Base-by-base conservation (phyloP, 2,329 filamentous ascomycete genomes). In the Rachicladosporium sp. region DNA sequence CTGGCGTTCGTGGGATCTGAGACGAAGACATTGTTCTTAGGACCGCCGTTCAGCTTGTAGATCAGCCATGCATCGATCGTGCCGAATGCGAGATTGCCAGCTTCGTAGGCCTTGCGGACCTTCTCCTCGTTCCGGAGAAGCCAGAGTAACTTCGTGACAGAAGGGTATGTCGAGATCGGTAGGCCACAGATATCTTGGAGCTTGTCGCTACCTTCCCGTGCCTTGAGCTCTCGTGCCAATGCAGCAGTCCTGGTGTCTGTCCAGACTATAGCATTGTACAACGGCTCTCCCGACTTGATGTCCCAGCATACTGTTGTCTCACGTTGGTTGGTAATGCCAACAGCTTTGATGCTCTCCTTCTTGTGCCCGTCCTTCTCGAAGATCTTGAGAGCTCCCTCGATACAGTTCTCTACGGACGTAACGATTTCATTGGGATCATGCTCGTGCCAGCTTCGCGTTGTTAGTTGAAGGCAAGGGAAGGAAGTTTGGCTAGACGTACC, bases 251-350 rank as follows among this genome's bases (percentile, higher is more conserved):
- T 73, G 23, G 86, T 93, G 57, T 94, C 87, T 23, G 86, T 82
- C 86, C 87, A 94, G 33, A 86, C 87, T 44, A 94, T 81, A 42
- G 86, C 86, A 54, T 89, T 87, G 65, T 84, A 73, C 10, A 94
- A 67, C 3, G 85, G 77, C 58, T 91, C 73, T 47, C 87, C 87
- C 1, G 83, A 91, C 49, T 73, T 71, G 52, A 70, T 74, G 59
- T 94, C 84, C 86, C 86, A 93, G 19, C 87, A 78, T 1, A 93
- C 69, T 2, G 81, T 84, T 1, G 87, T 93, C 62, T 94, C 87
- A 57, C 87, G 78, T 67, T 94, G 86, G 63, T 88, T 93, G 43
- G 86, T 93, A 57, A 94, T 82, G 42, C 87, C 87, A 48, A 94
- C 71, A 8, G 82, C 74, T 57, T 75, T 80, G 55, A 94, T 84